A percentile compares a stretch with the other conserved stretches of the same genome.
Conservation (phyloP, 2,329 filamentous ascomycete species). For the Lasiodiplodia sp. region DNA sequence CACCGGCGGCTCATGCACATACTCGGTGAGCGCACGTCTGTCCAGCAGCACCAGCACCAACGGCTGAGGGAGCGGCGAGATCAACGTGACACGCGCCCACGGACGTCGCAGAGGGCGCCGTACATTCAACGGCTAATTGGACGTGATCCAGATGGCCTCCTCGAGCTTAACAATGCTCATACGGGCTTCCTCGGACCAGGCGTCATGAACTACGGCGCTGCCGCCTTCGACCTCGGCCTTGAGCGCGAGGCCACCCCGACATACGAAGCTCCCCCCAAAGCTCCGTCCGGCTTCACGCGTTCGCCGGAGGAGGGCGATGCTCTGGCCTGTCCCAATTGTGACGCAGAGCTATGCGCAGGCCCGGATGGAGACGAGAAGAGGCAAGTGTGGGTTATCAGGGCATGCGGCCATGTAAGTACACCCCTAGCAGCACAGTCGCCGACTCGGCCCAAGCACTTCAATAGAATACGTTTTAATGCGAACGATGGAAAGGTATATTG, state of each 20-base stretch:
- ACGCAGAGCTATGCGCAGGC: constrained; percentile 81
- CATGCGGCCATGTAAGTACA: constrained; percentile 84
- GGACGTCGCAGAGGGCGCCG: not conserved
- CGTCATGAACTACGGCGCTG: constrained; percentile 49
- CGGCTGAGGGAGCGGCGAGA: constrained; percentile 19
- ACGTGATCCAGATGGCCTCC: constrained; percentile 17
- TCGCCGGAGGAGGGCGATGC: constrained; percentile 75
- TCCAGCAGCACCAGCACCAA: constrained; percentile 18
- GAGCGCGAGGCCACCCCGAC: constrained; percentile 45
- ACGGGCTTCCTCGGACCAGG: constrained; percentile 19
- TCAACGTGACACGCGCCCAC: constrained; percentile 1
- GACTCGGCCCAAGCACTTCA: not conserved
- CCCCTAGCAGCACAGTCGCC: not conserved
- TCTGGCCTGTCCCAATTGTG: constrained; percentile 85
- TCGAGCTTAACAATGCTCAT: constrained; percentile 1
- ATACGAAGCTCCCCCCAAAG: constrained; percentile 70
- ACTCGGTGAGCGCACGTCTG: constrained; percentile 26
- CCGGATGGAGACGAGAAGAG: constrained; percentile 69
- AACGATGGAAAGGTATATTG: constrained; percentile 54
- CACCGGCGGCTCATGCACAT: constrained; percentile 18
- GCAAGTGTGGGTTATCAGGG: constrained; percentile 91
- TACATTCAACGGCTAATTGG: constrained; percentile 26
- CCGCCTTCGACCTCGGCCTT: constrained; percentile 54
- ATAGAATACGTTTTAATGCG: constrained; percentile 27
- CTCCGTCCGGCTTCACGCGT: constrained; percentile 81